Percentiles rank a stretch among this genome's conserved stretches.
Evolutionary conservation across 139 green algal species (phyloP).

Genomic region (Chlorella sp.): DNA sequence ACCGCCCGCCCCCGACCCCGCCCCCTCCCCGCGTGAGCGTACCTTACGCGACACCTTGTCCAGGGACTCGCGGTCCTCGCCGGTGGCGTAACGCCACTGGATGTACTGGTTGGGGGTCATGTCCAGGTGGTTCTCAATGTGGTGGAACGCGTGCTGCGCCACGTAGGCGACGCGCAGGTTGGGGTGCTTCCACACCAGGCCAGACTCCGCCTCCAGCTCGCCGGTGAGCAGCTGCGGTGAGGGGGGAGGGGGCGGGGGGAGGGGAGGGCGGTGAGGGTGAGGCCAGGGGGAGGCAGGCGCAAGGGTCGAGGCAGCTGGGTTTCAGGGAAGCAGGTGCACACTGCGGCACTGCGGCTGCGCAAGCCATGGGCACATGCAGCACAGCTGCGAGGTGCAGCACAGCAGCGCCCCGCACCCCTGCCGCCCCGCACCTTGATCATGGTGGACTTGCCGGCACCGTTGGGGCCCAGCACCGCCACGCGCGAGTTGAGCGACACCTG

Average conservation of each 20-base stretch:
- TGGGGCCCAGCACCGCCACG: constrained; percentile 64
- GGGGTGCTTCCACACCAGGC: constrained; percentile 76
- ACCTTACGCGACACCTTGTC: constrained; percentile 65
- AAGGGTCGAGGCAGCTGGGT: background rate
- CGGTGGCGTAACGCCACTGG: constrained; percentile 70
- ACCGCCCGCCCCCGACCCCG: background rate
- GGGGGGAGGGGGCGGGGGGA: background rate
- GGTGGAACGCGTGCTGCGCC: constrained; percentile 64
- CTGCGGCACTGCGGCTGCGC: background rate
- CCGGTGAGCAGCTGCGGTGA: constrained; percentile 86
- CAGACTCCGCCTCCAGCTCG: constrained; percentile 56
- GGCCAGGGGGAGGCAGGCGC: background rate
- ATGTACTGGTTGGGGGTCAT: constrained; percentile 79
- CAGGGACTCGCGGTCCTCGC: constrained; percentile 74
- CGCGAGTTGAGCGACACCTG: constrained; percentile 58
- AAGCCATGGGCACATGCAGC: background rate
- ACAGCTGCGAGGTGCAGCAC: background rate
- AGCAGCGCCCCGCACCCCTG: background rate
- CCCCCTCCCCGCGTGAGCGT: background rate
- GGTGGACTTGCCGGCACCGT: constrained; percentile 80
- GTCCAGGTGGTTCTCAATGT: constrained; percentile 80
- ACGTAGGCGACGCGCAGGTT: constrained; percentile 74
- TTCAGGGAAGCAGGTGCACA: background rate
- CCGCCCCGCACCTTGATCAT: constrained; percentile 59
- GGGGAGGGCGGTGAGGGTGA: background rate